Conservation (phyloP, 2,329 filamentous ascomycete genomes). For the Juglanconis oblonga region DNA sequence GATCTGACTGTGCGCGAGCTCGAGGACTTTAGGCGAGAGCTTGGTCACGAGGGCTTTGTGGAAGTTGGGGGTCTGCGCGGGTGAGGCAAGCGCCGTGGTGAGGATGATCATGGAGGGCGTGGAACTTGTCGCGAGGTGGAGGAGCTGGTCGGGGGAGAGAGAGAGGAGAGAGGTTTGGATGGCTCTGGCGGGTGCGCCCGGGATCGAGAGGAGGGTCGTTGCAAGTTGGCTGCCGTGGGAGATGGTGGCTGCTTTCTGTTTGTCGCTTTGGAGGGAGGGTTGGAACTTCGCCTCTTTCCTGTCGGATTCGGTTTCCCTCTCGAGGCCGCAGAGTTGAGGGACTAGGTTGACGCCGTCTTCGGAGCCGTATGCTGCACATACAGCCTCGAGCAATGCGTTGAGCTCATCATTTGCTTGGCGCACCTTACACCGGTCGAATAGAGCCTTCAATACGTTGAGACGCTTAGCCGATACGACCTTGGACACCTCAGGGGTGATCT, state of each 20-base stretch:
- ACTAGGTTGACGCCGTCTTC: constrained; percentile 43
- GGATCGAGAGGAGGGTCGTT: constrained; percentile 72
- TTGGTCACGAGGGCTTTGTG: constrained; percentile 53
- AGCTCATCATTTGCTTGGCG: constrained; percentile 36
- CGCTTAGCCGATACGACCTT: constrained; percentile 72
- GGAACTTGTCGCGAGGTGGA: constrained; percentile 61
- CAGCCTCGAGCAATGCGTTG: constrained; percentile 49
- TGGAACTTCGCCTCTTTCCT: constrained; percentile 25
- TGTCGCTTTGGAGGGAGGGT: constrained; percentile 35
- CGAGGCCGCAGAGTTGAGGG: constrained; percentile 47
- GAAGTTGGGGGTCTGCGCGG: constrained; percentile 49
- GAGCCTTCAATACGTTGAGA: constrained; percentile 72
- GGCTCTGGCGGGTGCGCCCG: constrained; percentile 65
- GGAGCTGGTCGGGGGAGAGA: constrained; percentile 51
- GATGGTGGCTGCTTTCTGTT: constrained; percentile 55
- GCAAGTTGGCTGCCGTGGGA: constrained; percentile 79
- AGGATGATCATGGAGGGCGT: constrained; percentile 48
- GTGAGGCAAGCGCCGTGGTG: constrained; percentile 45
- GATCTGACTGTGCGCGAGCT: constrained; percentile 47
- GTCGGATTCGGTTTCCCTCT: constrained; percentile 30
- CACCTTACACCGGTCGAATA: constrained; percentile 79
- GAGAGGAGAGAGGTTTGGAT: constrained; percentile 70
- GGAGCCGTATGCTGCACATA: constrained; percentile 46
- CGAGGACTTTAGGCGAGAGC: constrained; percentile 41
- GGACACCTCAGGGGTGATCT: constrained; percentile 70